Conservation (phyloP, 495 filamentous ascomycete species). For the Xylaria sp. region DNA sequence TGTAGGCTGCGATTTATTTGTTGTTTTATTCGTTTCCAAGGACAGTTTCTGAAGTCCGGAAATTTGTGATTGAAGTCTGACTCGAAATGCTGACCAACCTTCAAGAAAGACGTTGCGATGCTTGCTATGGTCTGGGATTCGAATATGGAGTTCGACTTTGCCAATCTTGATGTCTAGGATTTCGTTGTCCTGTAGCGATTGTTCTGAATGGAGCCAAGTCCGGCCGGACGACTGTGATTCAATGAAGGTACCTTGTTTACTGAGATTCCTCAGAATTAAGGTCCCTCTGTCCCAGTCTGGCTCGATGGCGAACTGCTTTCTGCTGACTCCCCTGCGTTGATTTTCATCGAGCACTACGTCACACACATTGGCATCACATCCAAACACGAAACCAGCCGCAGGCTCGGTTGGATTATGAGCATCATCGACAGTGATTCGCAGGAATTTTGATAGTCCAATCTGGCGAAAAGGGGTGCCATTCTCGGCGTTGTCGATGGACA, state of each 20-base stretch:
- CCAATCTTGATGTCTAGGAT: neutral
- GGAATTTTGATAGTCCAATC: too few relatives aligned
- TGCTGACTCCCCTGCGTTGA: neutral
- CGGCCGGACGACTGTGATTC: too few relatives aligned
- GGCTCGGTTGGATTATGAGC: neutral
- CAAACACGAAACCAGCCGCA: neutral
- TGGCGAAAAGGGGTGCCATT: neutral
- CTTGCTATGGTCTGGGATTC: neutral
- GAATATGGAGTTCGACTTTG: neutral
- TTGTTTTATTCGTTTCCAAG: neutral
- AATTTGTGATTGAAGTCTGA: neutral
- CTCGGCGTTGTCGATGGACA: neutral
- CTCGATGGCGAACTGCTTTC: neutral
- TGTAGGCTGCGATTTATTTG: neutral
- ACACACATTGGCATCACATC: neutral
- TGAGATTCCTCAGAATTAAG: neutral
- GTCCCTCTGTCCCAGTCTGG: neutral
- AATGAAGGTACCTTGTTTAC: neutral
- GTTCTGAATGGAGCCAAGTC: neutral
- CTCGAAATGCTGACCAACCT: neutral
- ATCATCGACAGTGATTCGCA: neutral
- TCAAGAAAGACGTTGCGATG: neutral
- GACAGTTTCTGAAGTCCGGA: neutral
- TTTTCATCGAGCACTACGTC: neutral
- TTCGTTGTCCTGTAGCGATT: neutral